Evolutionary conservation across 805 yeast genomes (phyloP), one percentile per base, ranked within the genome.

Genomic region (Nakazawaea peltata): DNA sequence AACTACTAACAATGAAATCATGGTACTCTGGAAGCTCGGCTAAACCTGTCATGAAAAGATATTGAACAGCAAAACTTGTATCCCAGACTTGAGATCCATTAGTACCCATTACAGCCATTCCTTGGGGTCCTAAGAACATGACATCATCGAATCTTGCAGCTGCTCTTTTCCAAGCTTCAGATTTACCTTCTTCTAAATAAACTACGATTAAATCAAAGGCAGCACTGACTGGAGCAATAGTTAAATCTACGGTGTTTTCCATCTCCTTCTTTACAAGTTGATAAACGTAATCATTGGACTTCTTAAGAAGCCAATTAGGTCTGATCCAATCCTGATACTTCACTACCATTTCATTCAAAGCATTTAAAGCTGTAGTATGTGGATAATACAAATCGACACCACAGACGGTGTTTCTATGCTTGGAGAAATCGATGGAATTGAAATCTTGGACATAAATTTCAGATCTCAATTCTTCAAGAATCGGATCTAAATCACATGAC

Each of bases 1-100:
- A 87, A 0, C 85, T 82, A 9, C 65, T 61, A n/a, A 66, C 65
- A 14, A 92, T 72, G 45, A 75, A 63, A 5, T 73, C 71, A 30
- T 72, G 73, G 53, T 73, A 85, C 52, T 79, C 76, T 1, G 82
- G 77, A 23, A 65, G 46, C 19, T 77, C 81, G 3, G 84, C 88
- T 24, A 88, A 57, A 0, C 95, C 95, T 0, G 95, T 83, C 48
- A 71, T 63, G 41, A 85, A 77, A 42, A 75, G 70, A 49, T 85
- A 84, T 52, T 92, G 98, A 18, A 92, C 65, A 37, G 84, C 81
- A 61, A 92, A 90, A 0, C 97, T 88, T 19, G 80, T 78, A 56
- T 92, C 99, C 98, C 99, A 92, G 1, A 81, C 88, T 58, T 92
- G 99, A 0, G 84, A 85, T 17, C 99, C 99, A 56, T 92, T 92